Base-by-base conservation (phyloP, 257 asterid genomes). In the Scutellaria galericulata region DNA sequence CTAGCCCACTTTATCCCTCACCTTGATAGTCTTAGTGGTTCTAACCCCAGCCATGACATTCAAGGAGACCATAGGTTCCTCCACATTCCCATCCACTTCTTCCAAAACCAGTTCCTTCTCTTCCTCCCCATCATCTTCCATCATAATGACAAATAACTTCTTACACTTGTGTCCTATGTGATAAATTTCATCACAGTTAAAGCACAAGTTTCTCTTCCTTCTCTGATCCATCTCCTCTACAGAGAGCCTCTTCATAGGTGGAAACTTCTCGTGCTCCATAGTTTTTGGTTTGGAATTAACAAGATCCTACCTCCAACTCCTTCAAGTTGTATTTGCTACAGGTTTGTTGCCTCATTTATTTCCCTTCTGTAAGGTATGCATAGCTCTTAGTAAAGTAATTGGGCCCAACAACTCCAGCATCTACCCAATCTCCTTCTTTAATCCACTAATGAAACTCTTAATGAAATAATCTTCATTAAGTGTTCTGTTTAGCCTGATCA, bases 151-250 rank as follows among this genome's bases (percentile, higher is more conserved):
- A 35, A 31, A 64, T 0, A 1, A 2, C 12, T 8, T 66, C 2
- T 66, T 66, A 7, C 72, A 67, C 9, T 51, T 67, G 10, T 67
- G 61, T 0, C 50, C 62, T 0, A 67, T 0, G 0, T 50, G 62
- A 4, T 51, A 15, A 3, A 39, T 10, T 6, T 50, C 72, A 67
- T 67, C 72, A 66, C 37, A 66, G 1, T 35, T 66, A 4, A 31
- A 66, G 5, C 47, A 48, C 0, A 46, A 13, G 7, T 27, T 47
- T 4, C 12, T 24, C 0, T 12, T 65, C 3, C 18, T 65, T 7
- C 12, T 50, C 1, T 0, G 9, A 2, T 48, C 60, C 13, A 66
- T 6, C 6, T 66, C 71, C 2, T 15, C 48, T 1, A 7, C 6
- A 12, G 60, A 13, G 0, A 27, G 24, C 5, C 31, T 66, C 6